Evolutionary conservation across 2,329 filamentous ascomycete genomes (phyloP).

Genomic region (Hypoxylon sp.): DNA sequence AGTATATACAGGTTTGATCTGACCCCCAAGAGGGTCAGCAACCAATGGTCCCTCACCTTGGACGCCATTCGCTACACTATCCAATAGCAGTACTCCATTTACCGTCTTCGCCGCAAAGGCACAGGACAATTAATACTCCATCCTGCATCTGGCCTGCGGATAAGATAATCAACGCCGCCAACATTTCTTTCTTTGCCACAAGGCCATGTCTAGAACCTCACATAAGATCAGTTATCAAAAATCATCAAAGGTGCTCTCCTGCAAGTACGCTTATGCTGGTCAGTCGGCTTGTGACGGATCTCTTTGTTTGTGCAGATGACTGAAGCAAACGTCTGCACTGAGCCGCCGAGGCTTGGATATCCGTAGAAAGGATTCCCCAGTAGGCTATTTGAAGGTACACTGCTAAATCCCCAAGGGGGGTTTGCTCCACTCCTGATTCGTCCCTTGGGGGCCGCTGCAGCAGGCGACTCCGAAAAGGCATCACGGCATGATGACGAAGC

Average conservation of each 20-base stretch:
- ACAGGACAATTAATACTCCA: conserved; percentile 31
- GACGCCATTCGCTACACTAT: conserved; percentile 24
- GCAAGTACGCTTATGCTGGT: conserved; percentile 9
- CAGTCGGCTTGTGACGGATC: conserved; percentile 1
- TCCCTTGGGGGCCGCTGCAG: not conserved
- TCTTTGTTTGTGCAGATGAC: conserved; percentile 27
- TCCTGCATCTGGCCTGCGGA: conserved; percentile 14
- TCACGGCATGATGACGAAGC: conserved; percentile 30
- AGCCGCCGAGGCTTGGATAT: conserved; percentile 5
- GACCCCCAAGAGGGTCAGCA: conserved; percentile 2
- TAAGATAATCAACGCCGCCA: conserved; percentile 19
- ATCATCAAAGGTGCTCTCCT: not conserved
- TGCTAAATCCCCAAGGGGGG: conserved; percentile 15
- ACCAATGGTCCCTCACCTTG: conserved; percentile 17
- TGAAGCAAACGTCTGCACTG: conserved; percentile 31
- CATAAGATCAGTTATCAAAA: conserved; percentile 6
- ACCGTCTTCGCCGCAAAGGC: conserved; percentile 33
- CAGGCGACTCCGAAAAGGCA: conserved; percentile 20
- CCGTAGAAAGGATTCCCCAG: conserved; percentile 7
- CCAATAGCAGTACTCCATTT: conserved; percentile 25
- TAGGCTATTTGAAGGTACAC: conserved; percentile 28
- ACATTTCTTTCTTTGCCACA: conserved; percentile 21
- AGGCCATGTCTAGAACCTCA: conserved; percentile 15
- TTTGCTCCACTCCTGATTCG: conserved; percentile 25
- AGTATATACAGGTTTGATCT: conserved; percentile 9